Conservation (phyloP, 2,329 filamentous ascomycete species). For the Fusarium setosum region DNA sequence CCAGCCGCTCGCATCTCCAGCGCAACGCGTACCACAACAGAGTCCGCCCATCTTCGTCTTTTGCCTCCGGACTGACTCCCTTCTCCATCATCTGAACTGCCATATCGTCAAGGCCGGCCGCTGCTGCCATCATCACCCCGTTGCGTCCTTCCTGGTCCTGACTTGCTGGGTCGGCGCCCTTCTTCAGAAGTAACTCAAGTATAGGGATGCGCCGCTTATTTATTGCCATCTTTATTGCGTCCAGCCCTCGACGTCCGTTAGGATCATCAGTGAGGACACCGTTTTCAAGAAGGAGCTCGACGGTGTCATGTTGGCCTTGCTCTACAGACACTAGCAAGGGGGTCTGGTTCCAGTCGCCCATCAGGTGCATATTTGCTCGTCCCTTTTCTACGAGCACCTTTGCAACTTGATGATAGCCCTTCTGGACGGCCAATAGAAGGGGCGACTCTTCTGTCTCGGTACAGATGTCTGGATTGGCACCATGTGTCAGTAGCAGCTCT, state of each 20-base stretch:
- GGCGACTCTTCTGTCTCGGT: background rate
- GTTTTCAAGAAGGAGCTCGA: constrained; percentile 4
- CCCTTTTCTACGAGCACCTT: background rate
- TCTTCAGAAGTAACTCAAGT: background rate
- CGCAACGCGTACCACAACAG: constrained; percentile 10
- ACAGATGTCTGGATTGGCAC: background rate
- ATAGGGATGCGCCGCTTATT: background rate
- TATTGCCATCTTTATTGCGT: background rate
- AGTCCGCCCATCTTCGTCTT: background rate
- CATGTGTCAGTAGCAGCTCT: background rate
- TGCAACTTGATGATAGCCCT: background rate
- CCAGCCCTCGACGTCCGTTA: background rate
- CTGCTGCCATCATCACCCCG: constrained; percentile 4
- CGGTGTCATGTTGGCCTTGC: background rate
- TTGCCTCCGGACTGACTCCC: background rate
- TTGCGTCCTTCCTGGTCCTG: background rate
- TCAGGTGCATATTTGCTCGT: background rate
- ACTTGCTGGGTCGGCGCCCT: background rate
- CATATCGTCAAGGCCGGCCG: background rate
- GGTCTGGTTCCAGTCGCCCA: background rate
- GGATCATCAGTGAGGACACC: background rate
- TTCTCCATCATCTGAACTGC: background rate
- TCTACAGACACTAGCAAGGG: background rate
- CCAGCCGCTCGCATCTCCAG: too few species aligned
- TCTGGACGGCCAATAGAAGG: background rate